phyloP scores from a whole-genome alignment of 352 stramenopile genomes.

The Peronospora farinosa region DNA sequence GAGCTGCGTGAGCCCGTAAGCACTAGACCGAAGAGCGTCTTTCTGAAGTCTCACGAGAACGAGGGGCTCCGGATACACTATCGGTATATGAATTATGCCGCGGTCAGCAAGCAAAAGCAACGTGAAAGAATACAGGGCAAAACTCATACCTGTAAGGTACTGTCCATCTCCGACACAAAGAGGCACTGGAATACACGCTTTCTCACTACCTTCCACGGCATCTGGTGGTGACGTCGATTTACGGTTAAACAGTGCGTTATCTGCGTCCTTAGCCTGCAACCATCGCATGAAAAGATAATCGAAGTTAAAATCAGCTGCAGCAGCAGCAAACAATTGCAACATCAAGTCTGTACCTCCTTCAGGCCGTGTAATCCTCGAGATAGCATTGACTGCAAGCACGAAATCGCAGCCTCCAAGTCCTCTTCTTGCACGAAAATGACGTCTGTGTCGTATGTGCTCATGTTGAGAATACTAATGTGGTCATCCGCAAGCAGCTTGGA shows the following conservation, averaged over 20 bases:
- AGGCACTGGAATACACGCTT: neutral
- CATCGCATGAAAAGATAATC: neutral
- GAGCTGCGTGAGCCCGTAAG: slow-evolving; percentile 74
- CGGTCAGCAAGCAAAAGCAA: slow-evolving; percentile 1
- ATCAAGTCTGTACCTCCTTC: slow-evolving; percentile 47
- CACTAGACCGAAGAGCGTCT: slow-evolving; percentile 59
- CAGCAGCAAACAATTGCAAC: neutral
- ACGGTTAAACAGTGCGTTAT: slow-evolving; percentile 32
- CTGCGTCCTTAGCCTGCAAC: slow-evolving; percentile 48
- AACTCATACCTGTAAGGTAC: slow-evolving; percentile 54
- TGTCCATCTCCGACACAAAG: slow-evolving; percentile 59
- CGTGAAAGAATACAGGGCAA: neutral
- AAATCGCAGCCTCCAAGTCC: slow-evolving; percentile 59
- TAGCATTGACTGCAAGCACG: slow-evolving; percentile 71
- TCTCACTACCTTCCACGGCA: slow-evolving; percentile 9
- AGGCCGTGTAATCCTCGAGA: slow-evolving; percentile 71
- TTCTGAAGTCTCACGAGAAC: slow-evolving; percentile 76
- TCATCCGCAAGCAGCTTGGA: slow-evolving; percentile 78
- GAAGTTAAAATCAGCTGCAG: neutral
- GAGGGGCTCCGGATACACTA: slow-evolving; percentile 73
- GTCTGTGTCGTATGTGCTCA: slow-evolving; percentile 87
- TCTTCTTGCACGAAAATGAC: slow-evolving; percentile 82
- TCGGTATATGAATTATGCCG: neutral
- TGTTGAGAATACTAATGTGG: slow-evolving; percentile 87
- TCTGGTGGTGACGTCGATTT: slow-evolving; percentile 20